Evolutionary conservation across 108 stramenopile species (phyloP).

Genomic region (Parietichytrium sp.): DNA sequence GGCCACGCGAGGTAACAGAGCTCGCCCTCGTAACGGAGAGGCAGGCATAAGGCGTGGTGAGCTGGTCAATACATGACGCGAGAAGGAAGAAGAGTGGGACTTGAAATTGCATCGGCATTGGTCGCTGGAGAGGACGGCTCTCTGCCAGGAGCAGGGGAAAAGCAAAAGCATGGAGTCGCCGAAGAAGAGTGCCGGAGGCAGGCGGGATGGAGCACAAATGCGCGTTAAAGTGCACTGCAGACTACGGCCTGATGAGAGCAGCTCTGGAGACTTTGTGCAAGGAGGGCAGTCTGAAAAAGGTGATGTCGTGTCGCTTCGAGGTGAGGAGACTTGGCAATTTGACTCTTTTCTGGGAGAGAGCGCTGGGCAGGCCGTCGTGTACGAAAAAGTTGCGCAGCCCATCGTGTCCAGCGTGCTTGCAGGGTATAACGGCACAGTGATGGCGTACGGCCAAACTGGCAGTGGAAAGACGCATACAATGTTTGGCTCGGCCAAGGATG

Average conservation of each 20-base stretch:
- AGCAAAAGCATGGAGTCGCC: no score
- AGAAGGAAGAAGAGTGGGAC: no score
- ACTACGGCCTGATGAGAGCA: neutral
- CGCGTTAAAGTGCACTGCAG: constrained; percentile 26
- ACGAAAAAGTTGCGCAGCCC: constrained; percentile 7
- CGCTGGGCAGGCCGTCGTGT: neutral
- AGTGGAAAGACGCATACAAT: constrained; percentile 32
- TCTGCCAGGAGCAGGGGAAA: no score
- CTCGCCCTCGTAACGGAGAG: no score
- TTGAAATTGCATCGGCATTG: no score
- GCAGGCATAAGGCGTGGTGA: no score
- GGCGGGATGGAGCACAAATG: no score
- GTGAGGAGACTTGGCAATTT: constrained; percentile 2
- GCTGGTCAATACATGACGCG: no score
- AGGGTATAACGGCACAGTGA: constrained; percentile 47
- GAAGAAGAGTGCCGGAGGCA: no score
- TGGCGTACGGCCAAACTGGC: constrained; percentile 51
- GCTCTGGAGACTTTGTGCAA: neutral
- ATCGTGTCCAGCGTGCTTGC: constrained; percentile 31
- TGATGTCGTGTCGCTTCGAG: constrained; percentile 1
- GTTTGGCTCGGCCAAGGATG: neutral
- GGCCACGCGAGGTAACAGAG: no score
- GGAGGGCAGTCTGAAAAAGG: neutral
- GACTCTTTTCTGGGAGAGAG: neutral
- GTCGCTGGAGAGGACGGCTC: no score